These are phyloP conservation scores for Wickerhamiella infanticola DNA, from an alignment of 1,139 yeast species.

Conservation along the genomic window DNA sequence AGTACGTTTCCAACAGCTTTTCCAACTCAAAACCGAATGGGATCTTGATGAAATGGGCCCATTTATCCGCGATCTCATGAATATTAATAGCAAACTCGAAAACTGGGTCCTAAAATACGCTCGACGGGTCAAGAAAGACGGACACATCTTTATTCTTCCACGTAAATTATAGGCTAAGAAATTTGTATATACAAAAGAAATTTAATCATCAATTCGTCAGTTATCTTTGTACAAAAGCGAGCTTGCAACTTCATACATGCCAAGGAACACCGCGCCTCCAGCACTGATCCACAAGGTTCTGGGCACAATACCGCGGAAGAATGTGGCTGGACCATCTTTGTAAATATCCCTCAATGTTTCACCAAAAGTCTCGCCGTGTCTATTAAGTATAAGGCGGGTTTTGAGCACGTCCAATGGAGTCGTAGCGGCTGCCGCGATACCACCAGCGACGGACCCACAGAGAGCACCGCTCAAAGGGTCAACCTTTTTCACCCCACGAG, in stretches of 20 bases:
- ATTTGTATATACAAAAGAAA: background rate
- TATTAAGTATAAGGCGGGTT: constrained; percentile 73
- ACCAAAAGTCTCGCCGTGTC: constrained; percentile 33
- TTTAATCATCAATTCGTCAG: background rate
- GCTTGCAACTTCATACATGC: constrained; percentile 72
- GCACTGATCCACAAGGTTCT: constrained; percentile 95
- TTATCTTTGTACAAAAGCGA: constrained; percentile 7
- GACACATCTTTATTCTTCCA: constrained; percentile 24
- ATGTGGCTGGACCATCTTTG: constrained; percentile 57
- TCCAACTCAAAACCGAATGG: constrained; percentile 52
- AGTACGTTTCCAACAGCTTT: constrained; percentile 44
- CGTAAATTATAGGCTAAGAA: background rate
- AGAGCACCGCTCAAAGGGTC: constrained; percentile 70
- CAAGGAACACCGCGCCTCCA: constrained; percentile 94
- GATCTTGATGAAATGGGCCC: constrained; percentile 57
- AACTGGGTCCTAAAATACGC: constrained; percentile 64
- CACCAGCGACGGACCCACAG: constrained; percentile 93
- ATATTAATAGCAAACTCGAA: constrained; percentile 45
- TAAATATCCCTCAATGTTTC: constrained; percentile 33
- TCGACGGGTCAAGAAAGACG: constrained; percentile 43
- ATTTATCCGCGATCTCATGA: constrained; percentile 40
- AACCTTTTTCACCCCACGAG: constrained; percentile 27
- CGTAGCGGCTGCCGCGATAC: constrained; percentile 82
- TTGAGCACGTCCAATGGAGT: constrained; percentile 90
- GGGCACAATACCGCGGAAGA: constrained; percentile 79